Evolutionary conservation across 768 basidiomycete species (phyloP), one percentile per base, ranked within the genome.

Genomic region (Lyophyllum shimeji): DNA sequence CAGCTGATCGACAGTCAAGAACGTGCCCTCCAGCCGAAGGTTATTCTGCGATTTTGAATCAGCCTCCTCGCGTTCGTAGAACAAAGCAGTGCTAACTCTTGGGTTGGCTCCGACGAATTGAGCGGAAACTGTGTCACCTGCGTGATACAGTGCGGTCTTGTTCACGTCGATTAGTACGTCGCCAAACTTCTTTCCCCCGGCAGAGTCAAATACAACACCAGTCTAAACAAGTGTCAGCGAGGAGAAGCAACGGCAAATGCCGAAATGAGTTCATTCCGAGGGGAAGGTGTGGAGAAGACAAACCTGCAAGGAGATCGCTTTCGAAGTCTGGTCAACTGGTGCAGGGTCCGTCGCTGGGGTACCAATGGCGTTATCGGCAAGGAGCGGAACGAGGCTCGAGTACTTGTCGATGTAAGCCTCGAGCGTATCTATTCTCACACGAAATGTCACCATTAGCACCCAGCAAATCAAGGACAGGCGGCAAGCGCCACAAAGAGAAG

Each of bases 361-460:
- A 1, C 77, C 80, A 6, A 65, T 63, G 7, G 77, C 75, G 48
- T 70, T 68, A 51, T 84, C 80, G 0, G 80, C 80, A 23, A 90
- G 75, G 75, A 78, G 87, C 3, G 81, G 76, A 11, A 90, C 81
- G 27, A 91, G 77, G 59, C 79, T 82, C 34, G 77, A 76, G 68
- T 90, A 92, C 64, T 85, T 86, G 68, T 90, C 79, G 56, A 90
- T 87, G 65, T 89, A 92, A 1, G 90, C 85, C 43, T 90, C 89
- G n/a, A 91, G 76, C 1, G 88, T 90, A 60, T 76, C 88, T 90
- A 60, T 23, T 57, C 18, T 21, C 31, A 25, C 23, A 40, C 15
- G 25, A 40, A n/a, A 40, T 18, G 33, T 21, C 47, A 46, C 51
- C 25, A 43, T 56, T 24, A 12, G 42, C 43, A 24, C 42, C 33